phyloP scores from a whole-genome alignment of 1,139 yeast genomes.

The Hanseniaspora gamundiae region DNA sequence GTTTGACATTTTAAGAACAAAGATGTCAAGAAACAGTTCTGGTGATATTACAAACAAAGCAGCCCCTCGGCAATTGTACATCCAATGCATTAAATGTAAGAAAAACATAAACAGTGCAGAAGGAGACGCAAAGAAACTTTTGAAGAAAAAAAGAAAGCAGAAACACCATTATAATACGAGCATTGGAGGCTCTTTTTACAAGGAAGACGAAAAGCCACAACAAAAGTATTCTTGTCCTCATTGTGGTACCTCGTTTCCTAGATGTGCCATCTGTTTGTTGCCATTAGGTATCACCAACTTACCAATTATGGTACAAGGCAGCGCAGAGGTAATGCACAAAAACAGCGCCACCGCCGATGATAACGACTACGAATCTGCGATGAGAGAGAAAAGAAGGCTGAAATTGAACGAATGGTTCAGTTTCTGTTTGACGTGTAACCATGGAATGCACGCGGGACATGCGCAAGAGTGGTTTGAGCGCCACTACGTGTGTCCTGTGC shows the following conservation, averaged over 20 bases:
- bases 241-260: constrained; percentile 81
- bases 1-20: constrained; percentile 70
- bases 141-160: constrained; percentile 3
- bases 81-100: constrained; percentile 76
- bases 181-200: not conserved
- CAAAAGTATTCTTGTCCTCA: constrained; percentile 51
- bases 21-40: constrained; percentile 41
- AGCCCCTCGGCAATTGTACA: constrained; percentile 61
- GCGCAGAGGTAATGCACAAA: constrained; percentile 11
- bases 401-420: constrained; percentile 56
- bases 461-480: constrained; percentile 92
- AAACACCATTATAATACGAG: constrained; percentile 1
- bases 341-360: constrained; percentile 6
- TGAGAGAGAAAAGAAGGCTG: constrained; percentile 27
- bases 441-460: constrained; percentile 89
- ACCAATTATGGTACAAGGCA: constrained; percentile 24
- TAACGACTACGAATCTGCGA: constrained; percentile 26
- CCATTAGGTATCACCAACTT: constrained; percentile 59
- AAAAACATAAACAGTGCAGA: constrained; percentile 41
- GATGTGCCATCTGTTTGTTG: constrained; percentile 80
- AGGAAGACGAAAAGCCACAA: constrained; percentile 11
- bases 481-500: constrained; percentile 85
- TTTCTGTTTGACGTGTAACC: constrained; percentile 82
- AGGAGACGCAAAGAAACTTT: constrained; percentile 4
- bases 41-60: constrained; percentile 40